These are phyloP conservation scores for Nakazawaea ernobii DNA, from an alignment of 805 yeast genomes.

Conservation along the genomic window DNA sequence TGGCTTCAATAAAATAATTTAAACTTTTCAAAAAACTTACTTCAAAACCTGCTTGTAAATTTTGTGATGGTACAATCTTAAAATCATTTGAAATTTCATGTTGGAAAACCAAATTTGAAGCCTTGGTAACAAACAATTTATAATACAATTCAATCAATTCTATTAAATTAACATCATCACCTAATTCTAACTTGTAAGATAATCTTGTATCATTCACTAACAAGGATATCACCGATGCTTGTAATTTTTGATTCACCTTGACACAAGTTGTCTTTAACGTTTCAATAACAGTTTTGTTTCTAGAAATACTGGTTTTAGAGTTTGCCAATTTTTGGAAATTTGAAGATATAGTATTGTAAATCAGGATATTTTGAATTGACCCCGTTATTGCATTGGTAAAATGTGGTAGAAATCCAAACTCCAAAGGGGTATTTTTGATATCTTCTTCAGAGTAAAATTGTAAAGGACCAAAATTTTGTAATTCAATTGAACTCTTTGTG, in stretches of 20 bases:
- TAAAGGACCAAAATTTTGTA: slow-evolving; percentile 26
- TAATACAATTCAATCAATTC: slow-evolving; percentile 9
- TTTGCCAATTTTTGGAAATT: slow-evolving; percentile 5
- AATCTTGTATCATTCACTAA: slow-evolving; percentile 49
- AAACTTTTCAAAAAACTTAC: slow-evolving; percentile 29
- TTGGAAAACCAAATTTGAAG: slow-evolving; percentile 15
- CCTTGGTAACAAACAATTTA: neutral
- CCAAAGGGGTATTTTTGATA: slow-evolving; percentile 14
- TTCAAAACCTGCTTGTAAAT: slow-evolving; percentile 24
- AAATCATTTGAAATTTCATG: slow-evolving; percentile 12
- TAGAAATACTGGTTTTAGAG: slow-evolving; percentile 1
- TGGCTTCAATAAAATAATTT: slow-evolving; percentile 33
- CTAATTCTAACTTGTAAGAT: slow-evolving; percentile 27
- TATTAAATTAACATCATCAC: slow-evolving; percentile 10
- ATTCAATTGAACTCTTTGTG: slow-evolving; percentile 29
- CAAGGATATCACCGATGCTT: neutral
- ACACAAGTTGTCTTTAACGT: slow-evolving; percentile 3
- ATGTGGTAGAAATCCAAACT: slow-evolving; percentile 59
- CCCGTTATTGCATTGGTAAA: slow-evolving; percentile 47
- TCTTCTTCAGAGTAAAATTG: neutral
- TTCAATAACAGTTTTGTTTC: neutral
- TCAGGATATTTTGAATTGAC: slow-evolving; percentile 47
- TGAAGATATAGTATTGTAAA: slow-evolving; percentile 28
- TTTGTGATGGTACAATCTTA: slow-evolving; percentile 22
- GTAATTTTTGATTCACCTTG: slow-evolving; percentile 5